phyloP scores from a whole-genome alignment of 2,329 filamentous ascomycete genomes.

The Hypoxylon sp. region DNA sequence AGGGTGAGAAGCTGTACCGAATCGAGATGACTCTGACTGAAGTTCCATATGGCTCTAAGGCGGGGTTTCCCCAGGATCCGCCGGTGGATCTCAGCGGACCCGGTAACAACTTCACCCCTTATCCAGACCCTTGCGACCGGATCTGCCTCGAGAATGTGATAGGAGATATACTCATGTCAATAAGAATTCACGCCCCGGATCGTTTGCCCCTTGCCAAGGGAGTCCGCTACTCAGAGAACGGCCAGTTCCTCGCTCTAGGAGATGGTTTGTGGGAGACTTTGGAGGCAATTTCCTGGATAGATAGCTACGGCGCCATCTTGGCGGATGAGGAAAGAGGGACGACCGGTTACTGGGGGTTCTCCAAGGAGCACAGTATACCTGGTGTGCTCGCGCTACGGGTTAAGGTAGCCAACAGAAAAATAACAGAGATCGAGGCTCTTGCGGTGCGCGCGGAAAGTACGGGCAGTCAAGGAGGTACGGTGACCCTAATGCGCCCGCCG shows the following conservation, averaged over 20 bases:
- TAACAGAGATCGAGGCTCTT: constrained; percentile 45
- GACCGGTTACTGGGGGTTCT: constrained; percentile 45
- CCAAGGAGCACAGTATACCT: constrained; percentile 42
- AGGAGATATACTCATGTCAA: constrained; percentile 37
- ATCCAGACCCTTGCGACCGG: constrained; percentile 34
- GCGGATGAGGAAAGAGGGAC: constrained; percentile 35
- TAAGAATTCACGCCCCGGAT: constrained; percentile 39
- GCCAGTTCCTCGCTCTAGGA: constrained; percentile 44
- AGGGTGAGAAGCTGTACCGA: constrained; percentile 39
- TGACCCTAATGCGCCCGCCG: constrained; percentile 48
- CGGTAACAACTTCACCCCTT: constrained; percentile 33
- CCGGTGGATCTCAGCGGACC: constrained; percentile 31
- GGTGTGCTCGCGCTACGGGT: constrained; percentile 43
- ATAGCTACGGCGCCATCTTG: constrained; percentile 37
- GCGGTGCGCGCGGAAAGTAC: constrained; percentile 43
- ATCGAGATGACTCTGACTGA: constrained; percentile 49
- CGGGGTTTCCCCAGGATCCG: constrained; percentile 37
- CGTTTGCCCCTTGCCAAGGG: constrained; percentile 40
- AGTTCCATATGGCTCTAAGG: constrained; percentile 45
- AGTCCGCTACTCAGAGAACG: constrained; percentile 46
- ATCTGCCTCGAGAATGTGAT: constrained; percentile 40
- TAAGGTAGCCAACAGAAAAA: constrained; percentile 36
- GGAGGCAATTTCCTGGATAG: constrained; percentile 29
- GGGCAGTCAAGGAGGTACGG: constrained; percentile 40
- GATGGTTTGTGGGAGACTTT: constrained; percentile 47